Base-by-base conservation (phyloP, 2,329 filamentous ascomycete genomes). In the Chrysosporium keratinophilum region DNA sequence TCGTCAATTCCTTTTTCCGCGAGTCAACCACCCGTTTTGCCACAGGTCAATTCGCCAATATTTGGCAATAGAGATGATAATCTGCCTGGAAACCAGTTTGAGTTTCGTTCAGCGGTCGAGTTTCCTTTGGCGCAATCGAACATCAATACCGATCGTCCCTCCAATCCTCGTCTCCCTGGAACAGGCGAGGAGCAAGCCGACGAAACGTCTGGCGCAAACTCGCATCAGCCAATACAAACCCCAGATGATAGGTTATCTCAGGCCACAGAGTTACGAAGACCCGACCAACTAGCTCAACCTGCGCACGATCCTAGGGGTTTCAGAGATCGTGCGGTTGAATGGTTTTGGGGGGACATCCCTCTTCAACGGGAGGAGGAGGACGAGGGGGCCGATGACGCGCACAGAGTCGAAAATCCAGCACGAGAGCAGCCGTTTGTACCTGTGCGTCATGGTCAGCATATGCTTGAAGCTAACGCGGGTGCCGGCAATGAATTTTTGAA, bases 391-490 rank as follows among this genome's bases (percentile, higher is more conserved):
- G 72, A 69, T 11, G 75, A 82, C 51, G 81, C 83, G 58, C 53
- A 15, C 15, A 68, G 81, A 23, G 76, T 82, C 19, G 74, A 80
- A 56, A 76, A 83, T 55, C 69, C 81, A 23, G 78, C 75, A 6
- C 73, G 77, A 31, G 82, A 85, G 65, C 76, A 76, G 12, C 80
- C 78, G 1, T 82, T 84, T 59, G 77, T 82, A 0, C 77, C 77
- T 31, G 72, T 78, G 57, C 69, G 71, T 56, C 72, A 70, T 43
- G 71, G 71, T 12, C 70, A 72, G 44, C 53, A 12, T 17, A n/a
- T 54, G 12, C 39, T 33, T n/a, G 47, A 33, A 73, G 65, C 33
- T 12, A 37, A 52, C 10, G 68, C 65, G 28, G 69, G 63, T 34
- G 64, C 68, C 4, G 62, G 64, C 5, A 68, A 67, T 3, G 68